Percentiles rank a stretch among this genome's conserved stretches.
Conservation (phyloP, 176 grass and related monocot species). For the Paspalum notatum region DNA sequence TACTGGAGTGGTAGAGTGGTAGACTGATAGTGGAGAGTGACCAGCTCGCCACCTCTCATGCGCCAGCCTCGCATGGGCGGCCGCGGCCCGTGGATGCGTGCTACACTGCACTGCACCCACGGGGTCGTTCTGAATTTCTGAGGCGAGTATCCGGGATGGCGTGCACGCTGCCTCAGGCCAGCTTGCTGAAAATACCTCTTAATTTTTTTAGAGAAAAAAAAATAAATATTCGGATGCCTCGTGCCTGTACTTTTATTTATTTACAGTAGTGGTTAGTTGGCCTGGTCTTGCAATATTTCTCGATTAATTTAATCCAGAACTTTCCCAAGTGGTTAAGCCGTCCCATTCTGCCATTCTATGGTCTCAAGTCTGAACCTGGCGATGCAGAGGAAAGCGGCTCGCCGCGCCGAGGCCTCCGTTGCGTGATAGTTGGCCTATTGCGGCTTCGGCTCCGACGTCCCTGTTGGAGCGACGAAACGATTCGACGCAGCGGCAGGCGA, state of each 20-base stretch:
- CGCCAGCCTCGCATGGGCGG: not conserved
- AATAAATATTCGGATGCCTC: not conserved
- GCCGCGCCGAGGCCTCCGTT: not conserved
- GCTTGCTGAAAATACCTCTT: not conserved
- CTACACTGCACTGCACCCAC: slow-evolving; percentile 18
- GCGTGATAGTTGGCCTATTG: not conserved
- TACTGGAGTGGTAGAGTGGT: not conserved
- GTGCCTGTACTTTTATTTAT: not conserved
- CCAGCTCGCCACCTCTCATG: slow-evolving; percentile 21
- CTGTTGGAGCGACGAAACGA: not conserved
- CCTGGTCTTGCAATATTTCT: slow-evolving; percentile 13
- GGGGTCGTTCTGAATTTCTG: not conserved
- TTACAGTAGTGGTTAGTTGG: not conserved
- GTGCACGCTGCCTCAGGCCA: slow-evolving; percentile 19
- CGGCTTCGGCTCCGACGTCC: not conserved
- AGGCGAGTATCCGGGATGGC: not conserved
- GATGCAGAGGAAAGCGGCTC: not conserved
- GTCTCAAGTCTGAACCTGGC: slow-evolving; percentile 13
- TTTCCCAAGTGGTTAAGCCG: slow-evolving; percentile 10
- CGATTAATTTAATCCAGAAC: not conserved
- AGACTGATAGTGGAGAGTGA: slow-evolving; percentile 9
- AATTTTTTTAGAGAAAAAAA: not conserved
- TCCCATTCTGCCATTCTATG: slow-evolving; percentile 6
- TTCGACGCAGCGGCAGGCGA: slow-evolving; percentile 6
- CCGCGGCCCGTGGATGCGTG: not conserved